Conservation (phyloP, 192 early-diverging fungal genomes). For the Radiomyces spectabilis region DNA sequence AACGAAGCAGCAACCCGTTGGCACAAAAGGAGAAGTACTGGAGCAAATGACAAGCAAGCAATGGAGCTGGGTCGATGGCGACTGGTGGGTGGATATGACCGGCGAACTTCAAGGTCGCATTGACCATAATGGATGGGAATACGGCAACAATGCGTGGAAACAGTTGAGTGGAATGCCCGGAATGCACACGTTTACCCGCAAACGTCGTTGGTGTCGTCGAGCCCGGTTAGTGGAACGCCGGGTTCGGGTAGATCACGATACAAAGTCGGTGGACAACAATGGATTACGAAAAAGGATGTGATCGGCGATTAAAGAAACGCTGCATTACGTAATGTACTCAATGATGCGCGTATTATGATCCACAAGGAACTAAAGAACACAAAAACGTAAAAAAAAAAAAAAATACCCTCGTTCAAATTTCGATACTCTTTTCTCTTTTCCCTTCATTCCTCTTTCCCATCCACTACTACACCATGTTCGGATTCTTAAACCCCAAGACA, state of each 20-base stretch:
- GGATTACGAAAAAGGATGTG: too few relatives aligned
- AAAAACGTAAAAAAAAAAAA: too few relatives aligned
- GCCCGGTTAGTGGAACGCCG: slow-evolving; percentile 36
- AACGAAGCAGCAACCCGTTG: slow-evolving; percentile 3
- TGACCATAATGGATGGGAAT: slow-evolving; percentile 50
- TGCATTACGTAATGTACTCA: too few relatives aligned
- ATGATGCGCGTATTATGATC: too few relatives aligned
- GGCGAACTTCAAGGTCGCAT: slow-evolving; percentile 12
- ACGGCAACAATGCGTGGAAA: slow-evolving; percentile 49
- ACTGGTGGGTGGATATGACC: slow-evolving; percentile 45
- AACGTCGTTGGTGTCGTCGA: slow-evolving; percentile 42
- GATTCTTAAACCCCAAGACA: too few relatives aligned
- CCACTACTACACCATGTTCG: too few relatives aligned
- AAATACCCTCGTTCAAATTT: too few relatives aligned
- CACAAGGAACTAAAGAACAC: too few relatives aligned
- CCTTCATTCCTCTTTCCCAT: too few relatives aligned
- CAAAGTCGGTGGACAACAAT: too few relatives aligned
- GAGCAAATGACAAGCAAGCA: slow-evolving; percentile 28
- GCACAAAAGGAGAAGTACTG: slow-evolving; percentile 8
- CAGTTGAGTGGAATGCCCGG: slow-evolving; percentile 32
- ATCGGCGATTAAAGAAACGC: too few relatives aligned
- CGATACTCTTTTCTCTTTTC: too few relatives aligned
- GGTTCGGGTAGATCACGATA: neutral
- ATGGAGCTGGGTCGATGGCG: slow-evolving; percentile 43
- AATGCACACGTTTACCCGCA: slow-evolving; percentile 41